These are phyloP conservation scores for Solanum chilense DNA, from an alignment of 257 asterid genomes.

Conservation along the genomic window DNA sequence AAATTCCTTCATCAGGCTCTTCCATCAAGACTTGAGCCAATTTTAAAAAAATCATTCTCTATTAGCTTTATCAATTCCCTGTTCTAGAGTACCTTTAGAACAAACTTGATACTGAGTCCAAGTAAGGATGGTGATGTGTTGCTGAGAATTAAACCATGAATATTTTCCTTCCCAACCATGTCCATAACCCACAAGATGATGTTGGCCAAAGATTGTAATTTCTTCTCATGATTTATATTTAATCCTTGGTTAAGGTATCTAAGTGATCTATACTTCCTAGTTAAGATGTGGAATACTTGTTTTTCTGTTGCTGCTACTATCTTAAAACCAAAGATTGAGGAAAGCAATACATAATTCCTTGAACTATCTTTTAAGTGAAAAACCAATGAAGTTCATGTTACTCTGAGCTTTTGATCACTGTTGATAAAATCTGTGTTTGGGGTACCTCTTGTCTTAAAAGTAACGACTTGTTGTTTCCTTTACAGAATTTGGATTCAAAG, in stretches of 20 bases:
- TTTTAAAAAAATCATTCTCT: background rate
- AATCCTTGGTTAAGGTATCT: background rate
- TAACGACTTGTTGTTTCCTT: background rate
- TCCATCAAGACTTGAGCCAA: background rate
- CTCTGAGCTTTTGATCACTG: background rate
- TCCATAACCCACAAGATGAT: background rate
- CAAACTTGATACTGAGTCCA: background rate
- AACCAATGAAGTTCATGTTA: background rate
- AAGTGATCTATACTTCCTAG: background rate
- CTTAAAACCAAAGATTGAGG: background rate
- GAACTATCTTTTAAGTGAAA: background rate
- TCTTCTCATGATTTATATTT: background rate
- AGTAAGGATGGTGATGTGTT: background rate
- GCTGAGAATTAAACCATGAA: background rate
- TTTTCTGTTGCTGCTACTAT: background rate
- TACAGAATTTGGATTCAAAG: conserved; percentile 92
- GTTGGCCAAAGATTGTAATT: background rate
- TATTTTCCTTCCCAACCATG: background rate
- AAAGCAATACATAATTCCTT: background rate
- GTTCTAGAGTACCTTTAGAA: background rate
- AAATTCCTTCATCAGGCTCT: background rate
- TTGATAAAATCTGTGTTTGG: background rate
- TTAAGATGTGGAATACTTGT: background rate
- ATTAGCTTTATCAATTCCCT: background rate
- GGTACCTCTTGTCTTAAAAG: background rate